These are phyloP conservation scores for Paramecium biaurelia DNA, from an alignment of 73 alveolate species.

Conservation along the genomic window DNA sequence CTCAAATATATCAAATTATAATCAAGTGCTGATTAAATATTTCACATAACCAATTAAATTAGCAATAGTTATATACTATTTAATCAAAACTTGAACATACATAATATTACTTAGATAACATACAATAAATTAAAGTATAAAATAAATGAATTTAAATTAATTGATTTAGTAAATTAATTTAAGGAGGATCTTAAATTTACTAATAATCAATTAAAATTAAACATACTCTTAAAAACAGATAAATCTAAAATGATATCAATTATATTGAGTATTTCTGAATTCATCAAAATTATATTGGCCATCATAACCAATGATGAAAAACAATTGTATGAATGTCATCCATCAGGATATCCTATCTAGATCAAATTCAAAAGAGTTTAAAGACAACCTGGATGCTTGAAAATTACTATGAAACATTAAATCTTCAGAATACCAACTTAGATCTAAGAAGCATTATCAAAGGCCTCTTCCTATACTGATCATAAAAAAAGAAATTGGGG, in stretches of 20 bases:
- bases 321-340: neutral
- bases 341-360: neutral
- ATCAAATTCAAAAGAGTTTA: neutral
- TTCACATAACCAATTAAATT: neutral
- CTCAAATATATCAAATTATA: neutral
- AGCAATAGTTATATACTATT: neutral
- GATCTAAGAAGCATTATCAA: neutral
- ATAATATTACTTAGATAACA: neutral
- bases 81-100: neutral
- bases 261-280: neutral
- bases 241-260: slow-evolving; percentile 1
- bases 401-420: neutral
- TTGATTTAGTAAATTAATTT: neutral
- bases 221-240: neutral
- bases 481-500: slow-evolving; percentile 44
- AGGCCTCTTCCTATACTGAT: neutral
- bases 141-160: neutral
- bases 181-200: neutral
- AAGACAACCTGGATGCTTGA: neutral
- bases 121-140: neutral
- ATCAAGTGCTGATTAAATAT: neutral
- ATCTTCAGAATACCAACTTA: neutral
- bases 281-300: neutral
- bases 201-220: neutral
- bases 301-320: neutral